Base-by-base conservation (phyloP, 495 filamentous ascomycete genomes). In the Bryoglossum gracile region DNA sequence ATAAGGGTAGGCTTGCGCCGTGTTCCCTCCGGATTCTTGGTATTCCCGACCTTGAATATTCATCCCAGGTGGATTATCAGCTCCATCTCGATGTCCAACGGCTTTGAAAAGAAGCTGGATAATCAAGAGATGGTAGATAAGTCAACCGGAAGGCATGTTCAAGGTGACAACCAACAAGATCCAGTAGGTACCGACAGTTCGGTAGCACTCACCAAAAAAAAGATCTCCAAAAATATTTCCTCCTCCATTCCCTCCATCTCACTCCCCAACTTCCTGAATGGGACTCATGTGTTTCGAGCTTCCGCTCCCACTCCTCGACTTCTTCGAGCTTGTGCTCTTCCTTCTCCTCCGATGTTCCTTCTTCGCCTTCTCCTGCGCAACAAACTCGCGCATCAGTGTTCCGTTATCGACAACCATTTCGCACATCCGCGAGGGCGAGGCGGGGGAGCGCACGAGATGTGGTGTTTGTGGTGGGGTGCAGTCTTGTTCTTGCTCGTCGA, bases 401-500 rank as follows among this genome's bases (percentile, higher is more conserved):
- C 54, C 51, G 32, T 48, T 45, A 23, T 55, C 50, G 21, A 54
- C 53, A 11, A 61, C 41, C 14, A 53, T 35, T 16, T 58, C 46
- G 26, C 39, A 41, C 52, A 56, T 39, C 38, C 33, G 36, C 13
- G 49, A 43, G 22, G 43, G 32, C 4, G 35, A 44, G 8, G 46
- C 53, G 13, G 54, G 58, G 3, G 54, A 57, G 4, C 55, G 43
- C 17, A 43, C 47, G 16, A 30, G 32, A 26, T 42, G 8, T 35
- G 57, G 57, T 10, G 52, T 57, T 6, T 21, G n/a, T 2, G 46
- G 41, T 26, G 58, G 58, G 14, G 58, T 52, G 48, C 48, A 55
- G 26, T 59, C 56, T 40, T 13, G 25, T 10, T 50, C 53, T 3
- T 32, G 33, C 13, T 59, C 56, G 59, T 65, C 54, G 60, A 64